Conservation (phyloP, 768 basidiomycete genomes). For the Suillus fuscotomentosus region DNA sequence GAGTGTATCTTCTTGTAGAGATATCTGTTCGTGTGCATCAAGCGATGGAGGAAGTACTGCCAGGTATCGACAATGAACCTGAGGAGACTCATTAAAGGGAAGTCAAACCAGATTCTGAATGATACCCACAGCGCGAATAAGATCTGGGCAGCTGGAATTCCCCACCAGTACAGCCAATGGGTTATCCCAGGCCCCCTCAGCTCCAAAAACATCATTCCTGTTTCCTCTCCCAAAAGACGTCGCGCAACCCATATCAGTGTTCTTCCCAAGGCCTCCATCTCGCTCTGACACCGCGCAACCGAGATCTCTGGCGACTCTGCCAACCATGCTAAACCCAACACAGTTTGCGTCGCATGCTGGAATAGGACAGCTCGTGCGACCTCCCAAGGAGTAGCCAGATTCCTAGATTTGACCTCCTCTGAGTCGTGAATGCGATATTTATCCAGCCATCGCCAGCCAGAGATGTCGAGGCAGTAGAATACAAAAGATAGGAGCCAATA, state of each 20-base stretch:
- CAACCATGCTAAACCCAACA: constrained; percentile 69
- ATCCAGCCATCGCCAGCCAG: constrained; percentile 74
- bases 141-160: constrained; percentile 71
- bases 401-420: constrained; percentile 69
- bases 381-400: constrained; percentile 66
- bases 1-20: constrained; percentile 92
- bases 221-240: constrained; percentile 40
- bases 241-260: constrained; percentile 39
- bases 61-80: constrained; percentile 96
- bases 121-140: constrained; percentile 79
- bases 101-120: not conserved
- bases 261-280: constrained; percentile 41
- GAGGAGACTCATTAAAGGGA: not conserved
- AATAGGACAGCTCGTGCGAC: constrained; percentile 81
- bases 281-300: constrained; percentile 37
- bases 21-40: constrained; percentile 88
- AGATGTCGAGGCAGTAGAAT: constrained; percentile 83
- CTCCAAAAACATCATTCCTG: constrained; percentile 35
- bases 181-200: constrained; percentile 42
- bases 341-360: constrained; percentile 86
- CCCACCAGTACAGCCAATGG: constrained; percentile 91
- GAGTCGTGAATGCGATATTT: constrained; percentile 88
- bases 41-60: constrained; percentile 96
- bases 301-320: constrained; percentile 37
- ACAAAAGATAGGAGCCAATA: constrained; percentile 84